Evolutionary conservation across 331 rosid species (phyloP).

Genomic region (Stylosanthes scabra): DNA sequence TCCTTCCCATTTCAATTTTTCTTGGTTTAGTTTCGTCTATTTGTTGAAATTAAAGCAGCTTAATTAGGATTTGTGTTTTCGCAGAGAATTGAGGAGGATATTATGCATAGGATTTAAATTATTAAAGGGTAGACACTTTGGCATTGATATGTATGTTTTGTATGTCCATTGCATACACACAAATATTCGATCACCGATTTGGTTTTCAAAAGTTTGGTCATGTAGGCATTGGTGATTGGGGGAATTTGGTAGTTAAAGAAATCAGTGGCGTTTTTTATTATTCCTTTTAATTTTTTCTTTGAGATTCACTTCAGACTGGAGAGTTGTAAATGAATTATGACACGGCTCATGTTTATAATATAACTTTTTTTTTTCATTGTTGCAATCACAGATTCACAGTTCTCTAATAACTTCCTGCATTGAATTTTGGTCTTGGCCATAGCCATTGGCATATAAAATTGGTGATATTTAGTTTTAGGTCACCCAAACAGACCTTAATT

Average conservation of each 20-base stretch:
- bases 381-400: no score
- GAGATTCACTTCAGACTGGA: conserved; percentile 20
- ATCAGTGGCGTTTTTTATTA: background rate
- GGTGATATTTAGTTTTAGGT: no score
- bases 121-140: conserved; percentile 1
- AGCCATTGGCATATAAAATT: no score
- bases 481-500: no score
- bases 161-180: background rate
- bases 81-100: conserved; percentile 33
- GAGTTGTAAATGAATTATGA: conserved; percentile 37
- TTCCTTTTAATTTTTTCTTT: conserved; percentile 13
- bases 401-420: background rate
- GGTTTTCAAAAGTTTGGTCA: no score
- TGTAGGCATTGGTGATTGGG: conserved; percentile 23
- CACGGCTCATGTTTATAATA: conserved; percentile 11
- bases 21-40: background rate
- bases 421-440: background rate
- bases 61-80: conserved; percentile 1
- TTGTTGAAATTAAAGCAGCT: no score
- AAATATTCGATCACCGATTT: no score
- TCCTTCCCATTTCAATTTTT: conserved; percentile 17
- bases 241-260: background rate
- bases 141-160: conserved; percentile 1
- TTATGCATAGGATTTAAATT: no score
- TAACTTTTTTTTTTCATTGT: conserved; percentile 13